A percentile compares a stretch with the other conserved stretches of the same genome.
These are phyloP conservation scores for Puccinia triticina DNA, from an alignment of 1,284 basidiomycete genomes.

Conservation along the genomic window DNA sequence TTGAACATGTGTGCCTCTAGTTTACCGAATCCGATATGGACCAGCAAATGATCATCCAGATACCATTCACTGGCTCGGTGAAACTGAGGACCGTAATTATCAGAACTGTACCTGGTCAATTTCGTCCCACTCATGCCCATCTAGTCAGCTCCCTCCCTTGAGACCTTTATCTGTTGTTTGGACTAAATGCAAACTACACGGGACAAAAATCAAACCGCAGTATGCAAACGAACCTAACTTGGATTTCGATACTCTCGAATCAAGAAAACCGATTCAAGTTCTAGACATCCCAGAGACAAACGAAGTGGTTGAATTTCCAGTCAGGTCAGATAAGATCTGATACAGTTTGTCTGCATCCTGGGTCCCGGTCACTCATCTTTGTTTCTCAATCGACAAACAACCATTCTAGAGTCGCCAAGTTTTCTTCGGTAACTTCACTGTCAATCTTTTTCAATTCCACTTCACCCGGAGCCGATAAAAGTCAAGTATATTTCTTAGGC, in stretches of 20 bases:
- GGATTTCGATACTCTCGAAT: conserved; percentile 74
- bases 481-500: conserved; percentile 73
- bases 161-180: conserved; percentile 31
- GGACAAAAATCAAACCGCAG: conserved; percentile 61
- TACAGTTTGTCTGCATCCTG: neutral
- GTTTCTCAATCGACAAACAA: conserved; percentile 16
- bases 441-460: conserved; percentile 72
- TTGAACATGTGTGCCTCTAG: conserved; percentile 62
- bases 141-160: conserved; percentile 64
- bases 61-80: conserved; percentile 78
- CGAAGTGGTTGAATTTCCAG: conserved; percentile 73
- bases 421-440: conserved; percentile 72
- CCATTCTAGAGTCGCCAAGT: conserved; percentile 70
- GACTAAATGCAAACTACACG: neutral
- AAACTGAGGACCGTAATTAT: conserved; percentile 73
- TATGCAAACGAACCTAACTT: conserved; percentile 71
- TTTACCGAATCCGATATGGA: conserved; percentile 78
- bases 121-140: conserved; percentile 70
- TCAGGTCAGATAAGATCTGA: conserved; percentile 65
- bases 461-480: conserved; percentile 72
- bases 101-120: conserved; percentile 72
- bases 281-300: conserved; percentile 69
- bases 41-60: conserved; percentile 71
- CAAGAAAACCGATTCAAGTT: conserved; percentile 70
- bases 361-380: conserved; percentile 19